Percentiles rank a stretch among this genome's conserved stretches.
phyloP scores from a whole-genome alignment of 2,329 filamentous ascomycete genomes.

The Claviceps arundinis region DNA sequence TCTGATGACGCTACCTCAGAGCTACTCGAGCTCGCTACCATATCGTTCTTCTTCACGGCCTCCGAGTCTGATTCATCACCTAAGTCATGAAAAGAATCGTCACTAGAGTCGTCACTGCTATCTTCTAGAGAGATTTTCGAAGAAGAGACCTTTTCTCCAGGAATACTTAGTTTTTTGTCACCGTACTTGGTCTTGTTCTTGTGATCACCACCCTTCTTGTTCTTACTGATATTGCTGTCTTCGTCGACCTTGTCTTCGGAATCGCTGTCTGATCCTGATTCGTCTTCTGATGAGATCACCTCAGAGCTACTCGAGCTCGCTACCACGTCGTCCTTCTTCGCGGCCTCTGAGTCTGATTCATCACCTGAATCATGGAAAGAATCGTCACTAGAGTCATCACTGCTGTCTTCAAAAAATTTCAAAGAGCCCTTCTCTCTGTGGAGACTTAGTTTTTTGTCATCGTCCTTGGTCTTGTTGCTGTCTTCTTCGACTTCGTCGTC shows the following conservation, averaged over 20 bases:
- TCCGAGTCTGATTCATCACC: no score
- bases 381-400: conserved; percentile 10
- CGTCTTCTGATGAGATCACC: conserved; percentile 3
- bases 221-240: background rate
- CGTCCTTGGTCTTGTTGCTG: background rate
- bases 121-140: background rate
- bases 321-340: background rate
- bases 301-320: conserved; percentile 6
- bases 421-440: background rate
- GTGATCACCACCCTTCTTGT: no score
- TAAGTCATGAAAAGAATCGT: background rate
- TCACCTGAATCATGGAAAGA: no score
- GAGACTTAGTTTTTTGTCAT: background rate
- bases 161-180: background rate
- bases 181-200: background rate
- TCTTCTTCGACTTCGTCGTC: background rate
- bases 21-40: conserved; percentile 2
- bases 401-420: background rate
- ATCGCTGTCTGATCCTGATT: background rate
- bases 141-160: background rate
- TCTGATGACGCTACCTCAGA: conserved; percentile 7
- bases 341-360: no score
- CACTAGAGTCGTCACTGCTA: conserved; percentile 8
- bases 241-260: background rate
- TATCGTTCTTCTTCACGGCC: background rate